These are phyloP conservation scores for Clavispora fructus DNA, from an alignment of 805 yeast genomes.

Conservation along the genomic window DNA sequence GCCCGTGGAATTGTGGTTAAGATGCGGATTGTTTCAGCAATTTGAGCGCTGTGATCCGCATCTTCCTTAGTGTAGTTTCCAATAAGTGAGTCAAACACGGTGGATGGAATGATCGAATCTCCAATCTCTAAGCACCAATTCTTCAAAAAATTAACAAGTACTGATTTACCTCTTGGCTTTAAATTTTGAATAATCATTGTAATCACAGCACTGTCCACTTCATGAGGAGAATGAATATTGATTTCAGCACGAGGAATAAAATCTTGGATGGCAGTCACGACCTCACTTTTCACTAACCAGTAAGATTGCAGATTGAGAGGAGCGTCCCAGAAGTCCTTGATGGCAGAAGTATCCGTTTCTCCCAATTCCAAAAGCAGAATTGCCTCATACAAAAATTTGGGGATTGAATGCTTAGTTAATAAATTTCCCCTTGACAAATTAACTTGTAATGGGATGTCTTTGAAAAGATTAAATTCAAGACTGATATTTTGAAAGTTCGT, in stretches of 20 bases:
- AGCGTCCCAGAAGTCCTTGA: slow-evolving; percentile 19
- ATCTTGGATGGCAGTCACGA: slow-evolving; percentile 19
- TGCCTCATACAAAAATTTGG: slow-evolving; percentile 23
- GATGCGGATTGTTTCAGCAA: slow-evolving; percentile 18
- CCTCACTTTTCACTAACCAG: slow-evolving; percentile 30
- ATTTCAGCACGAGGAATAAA: slow-evolving; percentile 8
- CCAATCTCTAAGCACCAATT: slow-evolving; percentile 38
- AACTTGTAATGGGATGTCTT: slow-evolving; percentile 37
- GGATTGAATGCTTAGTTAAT: slow-evolving; percentile 22
- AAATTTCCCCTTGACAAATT: slow-evolving; percentile 8
- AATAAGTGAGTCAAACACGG: slow-evolving; percentile 30
- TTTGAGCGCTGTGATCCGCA: slow-evolving; percentile 1
- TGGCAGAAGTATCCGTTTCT: slow-evolving; percentile 3
- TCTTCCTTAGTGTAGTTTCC: slow-evolving; percentile 14
- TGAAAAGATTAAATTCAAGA: slow-evolving; percentile 33
- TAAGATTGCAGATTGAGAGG: slow-evolving; percentile 29
- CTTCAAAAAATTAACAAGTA: slow-evolving; percentile 27
- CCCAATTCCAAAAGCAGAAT: slow-evolving; percentile 15
- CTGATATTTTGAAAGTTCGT: slow-evolving; percentile 35
- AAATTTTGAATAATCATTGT: slow-evolving; percentile 9
- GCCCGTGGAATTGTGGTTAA: slow-evolving; percentile 34
- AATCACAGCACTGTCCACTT: slow-evolving; percentile 20
- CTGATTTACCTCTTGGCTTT: background rate
- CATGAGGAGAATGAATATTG: slow-evolving; percentile 14
- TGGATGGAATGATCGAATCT: slow-evolving; percentile 39